These are phyloP conservation scores for Monilinia fructigena DNA, from an alignment of 2,329 filamentous ascomycete species.

Conservation along the genomic window DNA sequence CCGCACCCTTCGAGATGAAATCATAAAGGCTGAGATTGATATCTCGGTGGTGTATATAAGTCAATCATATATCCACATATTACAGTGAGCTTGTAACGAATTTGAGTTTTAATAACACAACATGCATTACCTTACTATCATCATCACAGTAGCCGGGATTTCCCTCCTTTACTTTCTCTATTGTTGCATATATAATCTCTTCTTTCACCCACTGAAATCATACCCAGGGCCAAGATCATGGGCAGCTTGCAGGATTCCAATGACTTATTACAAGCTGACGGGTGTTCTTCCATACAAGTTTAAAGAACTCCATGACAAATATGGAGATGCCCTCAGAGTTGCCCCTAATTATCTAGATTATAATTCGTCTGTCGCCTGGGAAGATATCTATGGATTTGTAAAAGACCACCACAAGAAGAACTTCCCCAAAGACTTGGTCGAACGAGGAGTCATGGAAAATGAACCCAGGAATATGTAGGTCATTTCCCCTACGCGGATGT, in stretches of 20 bases:
- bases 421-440: neutral
- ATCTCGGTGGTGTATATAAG: neutral
- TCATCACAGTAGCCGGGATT: neutral
- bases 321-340: constrained; percentile 28
- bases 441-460: fast-evolving
- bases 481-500: neutral
- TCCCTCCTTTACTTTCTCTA: neutral
- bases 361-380: constrained; percentile 24
- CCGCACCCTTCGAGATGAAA: neutral
- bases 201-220: constrained; percentile 26
- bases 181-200: constrained; percentile 24
- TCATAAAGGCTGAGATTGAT: neutral
- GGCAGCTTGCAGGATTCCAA: constrained; percentile 19
- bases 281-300: constrained; percentile 14
- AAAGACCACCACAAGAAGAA: constrained; percentile 5
- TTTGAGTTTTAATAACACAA: neutral
- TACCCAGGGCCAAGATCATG: constrained; percentile 25
- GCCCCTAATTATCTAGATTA: constrained; percentile 26
- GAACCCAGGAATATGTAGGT: neutral
- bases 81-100: neutral
- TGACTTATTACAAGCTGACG: neutral
- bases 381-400: constrained; percentile 23
- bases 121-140: neutral
- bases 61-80: neutral
- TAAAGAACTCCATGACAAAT: constrained; percentile 25